These are phyloP conservation scores for Helianthus annuus DNA, from an alignment of 129 eudicot species.

Conservation along the genomic window HanXRQr2.0-SUNRISE NC_035444.2:151756497-151756996, in stretches of 20 bases:
- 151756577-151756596: slow-evolving; percentile 51
- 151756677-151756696: slow-evolving; percentile 68
- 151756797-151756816: slow-evolving; percentile 76
- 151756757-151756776: slow-evolving; percentile 71
- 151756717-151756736: slow-evolving; percentile 87
- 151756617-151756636: slow-evolving; percentile 61
- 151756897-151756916: slow-evolving; percentile 80
- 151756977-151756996: too few relatives aligned
- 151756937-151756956: slow-evolving; percentile 51
- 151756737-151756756: slow-evolving; percentile 64
- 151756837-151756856: slow-evolving; percentile 88
- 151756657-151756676: slow-evolving; percentile 77
- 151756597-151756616: slow-evolving; percentile 49
- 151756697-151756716: slow-evolving; percentile 68
- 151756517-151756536: slow-evolving; percentile 50
- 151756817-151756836: slow-evolving; percentile 67
- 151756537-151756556: slow-evolving; percentile 45
- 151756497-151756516: slow-evolving; percentile 54
- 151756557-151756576: slow-evolving; percentile 42
- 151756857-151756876: slow-evolving; percentile 69
- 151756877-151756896: slow-evolving; percentile 85
- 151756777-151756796: slow-evolving; percentile 83
- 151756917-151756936: slow-evolving; percentile 73
- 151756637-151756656: slow-evolving; percentile 73
- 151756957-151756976: slow-evolving; percentile 50